Evolutionary conservation across 2,329 filamentous ascomycete genomes (phyloP), one percentile per base, ranked within the genome.

Genomic region (Colletotrichum nymphaeae): DNA sequence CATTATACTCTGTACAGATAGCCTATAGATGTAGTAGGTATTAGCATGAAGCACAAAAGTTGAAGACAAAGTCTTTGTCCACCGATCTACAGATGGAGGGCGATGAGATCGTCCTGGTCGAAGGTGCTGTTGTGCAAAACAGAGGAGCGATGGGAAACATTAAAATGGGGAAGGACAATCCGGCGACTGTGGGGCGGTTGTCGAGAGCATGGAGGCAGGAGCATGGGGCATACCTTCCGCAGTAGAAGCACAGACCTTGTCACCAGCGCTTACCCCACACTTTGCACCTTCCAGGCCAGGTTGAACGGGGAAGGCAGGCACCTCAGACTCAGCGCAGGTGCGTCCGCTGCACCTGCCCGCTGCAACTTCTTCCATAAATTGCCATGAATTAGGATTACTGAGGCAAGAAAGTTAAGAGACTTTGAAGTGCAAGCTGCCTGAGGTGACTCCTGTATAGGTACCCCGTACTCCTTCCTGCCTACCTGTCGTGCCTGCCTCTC

Each of bases 181-280:
- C 69, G 69, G 67, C 46, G 49, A 32, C 58, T 62, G 65, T 59
- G 63, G 63, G 8, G 58, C 49, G 28, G 37, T n/a, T 11, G 42
- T n/a, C 19, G 16, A 49, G 42, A 49, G 16, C 42, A 49, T 4
- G 42, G 42, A 8, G 42, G 16, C 3, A 49, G 42, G 42, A 49
- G 42, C 42, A n/a, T 49, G 42, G 42, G 19, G 42, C 19, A 58
- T 9, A 30, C 30, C 30, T 30, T 30, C 8, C 30, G 30, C 30
- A 30, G 30, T 30, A 5, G 59, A 12, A 59, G 62, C 55, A 69
- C 59, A 58, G 55, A 73, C 59, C 32, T n/a, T 35, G 59, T 62
- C 12, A 16, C 30, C n/a, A 28, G 42, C 53, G 63, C 11, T 69
- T 72, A 72, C 69, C 69, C 69, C 69, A 72, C 69, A 72, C 69